Evolutionary conservation across 768 basidiomycete genomes (phyloP), one percentile per base, ranked within the genome.

Genomic region (Pulveroboletus sp.): DNA sequence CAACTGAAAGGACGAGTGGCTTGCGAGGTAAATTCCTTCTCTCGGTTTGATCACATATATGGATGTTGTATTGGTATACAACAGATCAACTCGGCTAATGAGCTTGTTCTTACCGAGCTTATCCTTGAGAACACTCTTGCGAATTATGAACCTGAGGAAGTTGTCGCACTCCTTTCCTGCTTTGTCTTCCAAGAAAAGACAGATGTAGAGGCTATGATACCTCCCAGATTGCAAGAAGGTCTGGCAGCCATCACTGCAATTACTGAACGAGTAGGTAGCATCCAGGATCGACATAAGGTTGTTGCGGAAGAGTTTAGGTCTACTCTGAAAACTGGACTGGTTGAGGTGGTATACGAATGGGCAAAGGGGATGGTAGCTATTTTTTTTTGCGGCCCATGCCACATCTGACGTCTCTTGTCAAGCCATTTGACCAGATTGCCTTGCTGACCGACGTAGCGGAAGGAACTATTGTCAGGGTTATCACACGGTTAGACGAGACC

Each of bases 161-260:
- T 95, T 43, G 97, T 95, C 34, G 94, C 97, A 2, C 77, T 99
- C 23, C 77, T 99, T 6, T 97, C 95, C 4, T 90, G 90, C 62
- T 98, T 99, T 64, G 87, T 99, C 35, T 99, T 99, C 69, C 97
- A 98, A 66, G 97, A 99, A 66, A 98, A 97, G 72, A 93, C 94
- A 13, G 93, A 97, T 8, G 75, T 84, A 8, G 91, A 94, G 57
- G 94, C 97, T 19, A 66, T 77, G 3, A 76, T 99, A 43, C 84
- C 92, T 11, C 77, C 82, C 11, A 87, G 85, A 62, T 74, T 99
- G 16, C 79, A 88, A 65, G 77, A 81, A 58, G 97, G 95, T 13
- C 75, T 89, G 38, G 85, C 85, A 16, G 80, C 82, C 12, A 91
- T 99, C 47, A 59, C 84, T 44, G 76, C 74, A 5, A 89, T 97